These are phyloP conservation scores for Penicillium brevicompactum DNA, from an alignment of 2,329 filamentous ascomycete genomes.

Conservation along the genomic window DNA sequence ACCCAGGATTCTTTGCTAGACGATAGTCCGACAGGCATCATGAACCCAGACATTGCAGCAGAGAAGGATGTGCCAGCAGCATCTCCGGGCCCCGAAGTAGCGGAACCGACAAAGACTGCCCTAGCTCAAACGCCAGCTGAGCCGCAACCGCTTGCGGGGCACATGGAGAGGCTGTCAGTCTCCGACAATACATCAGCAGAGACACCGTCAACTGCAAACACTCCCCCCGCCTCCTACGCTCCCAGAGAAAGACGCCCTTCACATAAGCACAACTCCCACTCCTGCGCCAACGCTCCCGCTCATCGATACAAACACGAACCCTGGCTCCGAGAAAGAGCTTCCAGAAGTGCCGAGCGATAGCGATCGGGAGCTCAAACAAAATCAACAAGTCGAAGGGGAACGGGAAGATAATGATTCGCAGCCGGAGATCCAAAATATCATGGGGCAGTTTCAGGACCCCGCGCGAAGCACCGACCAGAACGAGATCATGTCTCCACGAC, in stretches of 20 bases:
- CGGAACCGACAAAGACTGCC: conserved; percentile 6
- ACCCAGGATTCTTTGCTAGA: conserved; percentile 20
- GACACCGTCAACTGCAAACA: conserved; percentile 17
- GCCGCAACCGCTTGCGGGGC: conserved; percentile 27
- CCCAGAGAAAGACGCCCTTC: conserved; percentile 55
- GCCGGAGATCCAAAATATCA: conserved; percentile 93
- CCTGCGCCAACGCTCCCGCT: conserved; percentile 42
- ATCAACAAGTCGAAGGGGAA: conserved; percentile 60
- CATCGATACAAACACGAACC: conserved; percentile 38
- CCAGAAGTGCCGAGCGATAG: conserved; percentile 36
- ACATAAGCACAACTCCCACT: conserved; percentile 51
- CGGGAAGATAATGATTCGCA: conserved; percentile 67
- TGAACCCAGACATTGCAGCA: conserved; percentile 11
- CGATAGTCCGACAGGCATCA: conserved; percentile 12
- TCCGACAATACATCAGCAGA: conserved; percentile 24
- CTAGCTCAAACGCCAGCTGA: conserved; percentile 17
- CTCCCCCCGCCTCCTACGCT: conserved; percentile 48
- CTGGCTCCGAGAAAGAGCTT: conserved; percentile 41
- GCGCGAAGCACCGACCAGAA: conserved; percentile 71
- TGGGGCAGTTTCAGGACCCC: conserved; percentile 88
- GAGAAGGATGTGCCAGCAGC: conserved; percentile 5
- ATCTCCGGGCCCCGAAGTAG: conserved; percentile 3
- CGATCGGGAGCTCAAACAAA: conserved; percentile 48
- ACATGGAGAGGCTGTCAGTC: conserved; percentile 36
- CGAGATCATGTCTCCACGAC: conserved; percentile 87